Conservation (phyloP, 352 stramenopile species). For the Phytophthora ohioensis region DNA sequence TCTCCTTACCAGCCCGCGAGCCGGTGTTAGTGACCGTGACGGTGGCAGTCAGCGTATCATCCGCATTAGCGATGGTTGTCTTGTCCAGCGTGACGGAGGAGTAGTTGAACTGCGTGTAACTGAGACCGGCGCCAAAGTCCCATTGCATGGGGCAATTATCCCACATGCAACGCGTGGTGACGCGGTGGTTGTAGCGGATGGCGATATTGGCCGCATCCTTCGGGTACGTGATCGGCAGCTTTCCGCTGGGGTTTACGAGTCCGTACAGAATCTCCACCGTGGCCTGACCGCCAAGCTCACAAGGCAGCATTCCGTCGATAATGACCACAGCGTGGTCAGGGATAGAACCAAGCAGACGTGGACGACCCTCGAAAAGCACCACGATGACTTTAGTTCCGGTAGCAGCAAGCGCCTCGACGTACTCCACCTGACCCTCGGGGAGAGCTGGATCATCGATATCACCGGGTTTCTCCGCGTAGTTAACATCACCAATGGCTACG, state of each 20-base stretch:
- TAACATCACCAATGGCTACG: constrained; percentile 66
- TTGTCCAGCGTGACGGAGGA: constrained; percentile 46
- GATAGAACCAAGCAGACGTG: constrained; percentile 44
- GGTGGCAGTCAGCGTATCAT: constrained; percentile 36
- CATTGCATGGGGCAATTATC: constrained; percentile 63
- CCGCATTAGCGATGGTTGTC: constrained; percentile 27
- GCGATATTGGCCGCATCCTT: constrained; percentile 56
- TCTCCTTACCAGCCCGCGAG: constrained; percentile 62
- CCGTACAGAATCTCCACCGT: constrained; percentile 85
- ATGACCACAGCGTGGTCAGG: constrained; percentile 59
- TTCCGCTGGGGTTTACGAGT: constrained; percentile 24
- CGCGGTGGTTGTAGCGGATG: constrained; percentile 77
- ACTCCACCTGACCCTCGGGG: constrained; percentile 66
- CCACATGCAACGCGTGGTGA: constrained; percentile 49
- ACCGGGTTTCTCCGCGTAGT: constrained; percentile 75
- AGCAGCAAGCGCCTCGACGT: constrained; percentile 63
- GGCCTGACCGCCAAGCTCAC: constrained; percentile 77
- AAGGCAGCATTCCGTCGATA: constrained; percentile 72
- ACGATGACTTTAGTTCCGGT: constrained; percentile 77
- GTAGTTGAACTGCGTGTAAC: constrained; percentile 42
- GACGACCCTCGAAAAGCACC: constrained; percentile 74
- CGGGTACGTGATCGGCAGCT: constrained; percentile 83
- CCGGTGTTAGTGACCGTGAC: constrained; percentile 80
- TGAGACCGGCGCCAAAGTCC: constrained; percentile 67
- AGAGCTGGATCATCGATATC: constrained; percentile 36